phyloP scores from a whole-genome alignment of 2,329 filamentous ascomycete species.

The Mollisiaceae sp. region DNA sequence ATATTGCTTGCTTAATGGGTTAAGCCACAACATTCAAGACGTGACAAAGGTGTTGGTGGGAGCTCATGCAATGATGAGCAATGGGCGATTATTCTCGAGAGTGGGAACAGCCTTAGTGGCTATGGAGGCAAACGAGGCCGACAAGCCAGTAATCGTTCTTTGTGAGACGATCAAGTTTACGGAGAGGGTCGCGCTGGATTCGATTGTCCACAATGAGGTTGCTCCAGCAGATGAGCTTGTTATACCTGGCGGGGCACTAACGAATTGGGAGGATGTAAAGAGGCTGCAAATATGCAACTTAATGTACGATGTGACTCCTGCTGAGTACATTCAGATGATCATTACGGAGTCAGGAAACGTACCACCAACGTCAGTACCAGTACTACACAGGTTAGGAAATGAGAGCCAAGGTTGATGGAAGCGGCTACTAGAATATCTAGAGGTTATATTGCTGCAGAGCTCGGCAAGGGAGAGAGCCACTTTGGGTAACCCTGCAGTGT shows the following conservation, averaged over 20 bases:
- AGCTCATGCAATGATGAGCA: slow-evolving; percentile 94
- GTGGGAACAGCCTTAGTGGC: slow-evolving; percentile 88
- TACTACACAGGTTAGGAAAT: slow-evolving; percentile 66
- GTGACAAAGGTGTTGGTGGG: slow-evolving; percentile 74
- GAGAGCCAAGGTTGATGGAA: slow-evolving; percentile 37
- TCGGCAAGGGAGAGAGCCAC: not conserved
- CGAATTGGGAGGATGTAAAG: slow-evolving; percentile 61
- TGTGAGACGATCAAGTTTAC: slow-evolving; percentile 97
- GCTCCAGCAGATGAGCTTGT: slow-evolving; percentile 72
- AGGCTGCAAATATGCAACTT: slow-evolving; percentile 71
- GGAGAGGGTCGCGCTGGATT: slow-evolving; percentile 86
- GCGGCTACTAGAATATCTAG: slow-evolving; percentile 7
- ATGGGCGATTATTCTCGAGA: slow-evolving; percentile 87
- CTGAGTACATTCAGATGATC: slow-evolving; percentile 84
- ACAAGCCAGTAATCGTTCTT: slow-evolving; percentile 83
- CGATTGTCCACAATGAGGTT: slow-evolving; percentile 93
- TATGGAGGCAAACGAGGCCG: slow-evolving; percentile 76
- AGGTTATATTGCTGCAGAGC: not conserved
- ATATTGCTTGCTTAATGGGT: slow-evolving; percentile 80
- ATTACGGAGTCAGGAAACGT: slow-evolving; percentile 90
- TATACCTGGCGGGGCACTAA: slow-evolving; percentile 47
- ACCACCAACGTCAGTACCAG: slow-evolving; percentile 83
- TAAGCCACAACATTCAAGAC: slow-evolving; percentile 74
- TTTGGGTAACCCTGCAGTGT: slow-evolving; percentile 18
- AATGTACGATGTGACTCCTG: slow-evolving; percentile 90